Conservation (phyloP, 257 asterid genomes). For the Nemophila menziesii region DNA sequence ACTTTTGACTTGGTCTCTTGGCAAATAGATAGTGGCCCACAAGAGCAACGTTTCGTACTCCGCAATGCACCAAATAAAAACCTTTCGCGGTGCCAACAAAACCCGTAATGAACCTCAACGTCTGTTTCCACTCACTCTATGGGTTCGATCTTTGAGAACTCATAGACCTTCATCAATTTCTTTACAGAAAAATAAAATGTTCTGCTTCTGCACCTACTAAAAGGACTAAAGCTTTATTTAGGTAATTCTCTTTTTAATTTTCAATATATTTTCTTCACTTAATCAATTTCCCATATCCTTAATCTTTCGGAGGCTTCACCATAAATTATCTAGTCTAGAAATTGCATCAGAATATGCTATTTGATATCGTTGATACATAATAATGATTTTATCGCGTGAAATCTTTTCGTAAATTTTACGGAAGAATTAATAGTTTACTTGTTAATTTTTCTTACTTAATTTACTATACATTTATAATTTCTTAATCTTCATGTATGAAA, state of each 20-base stretch:
- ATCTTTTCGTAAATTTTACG: background rate
- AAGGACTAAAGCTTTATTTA: background rate
- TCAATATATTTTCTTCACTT: background rate
- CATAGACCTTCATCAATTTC: slow-evolving; percentile 5
- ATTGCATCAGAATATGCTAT: background rate
- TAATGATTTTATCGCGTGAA: background rate
- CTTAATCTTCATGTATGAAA: background rate
- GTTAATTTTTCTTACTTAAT: background rate
- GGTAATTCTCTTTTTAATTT: background rate
- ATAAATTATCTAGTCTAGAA: background rate
- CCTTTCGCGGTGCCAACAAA: background rate
- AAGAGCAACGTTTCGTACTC: background rate
- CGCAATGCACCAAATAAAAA: background rate
- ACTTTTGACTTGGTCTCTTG: too few relatives aligned
- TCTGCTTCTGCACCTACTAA: background rate
- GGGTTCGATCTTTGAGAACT: slow-evolving; percentile 10
- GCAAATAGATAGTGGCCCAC: too few relatives aligned
- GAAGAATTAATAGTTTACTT: background rate
- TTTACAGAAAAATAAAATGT: background rate
- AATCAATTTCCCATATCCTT: too few relatives aligned
- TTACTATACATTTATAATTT: too few relatives aligned
- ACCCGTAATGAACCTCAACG: background rate
- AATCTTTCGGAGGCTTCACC: background rate
- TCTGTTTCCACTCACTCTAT: slow-evolving; percentile 1
- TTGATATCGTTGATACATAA: background rate